phyloP scores from a whole-genome alignment of 2,329 filamentous ascomycete species.

The Parastagonospora nodorum region DNA sequence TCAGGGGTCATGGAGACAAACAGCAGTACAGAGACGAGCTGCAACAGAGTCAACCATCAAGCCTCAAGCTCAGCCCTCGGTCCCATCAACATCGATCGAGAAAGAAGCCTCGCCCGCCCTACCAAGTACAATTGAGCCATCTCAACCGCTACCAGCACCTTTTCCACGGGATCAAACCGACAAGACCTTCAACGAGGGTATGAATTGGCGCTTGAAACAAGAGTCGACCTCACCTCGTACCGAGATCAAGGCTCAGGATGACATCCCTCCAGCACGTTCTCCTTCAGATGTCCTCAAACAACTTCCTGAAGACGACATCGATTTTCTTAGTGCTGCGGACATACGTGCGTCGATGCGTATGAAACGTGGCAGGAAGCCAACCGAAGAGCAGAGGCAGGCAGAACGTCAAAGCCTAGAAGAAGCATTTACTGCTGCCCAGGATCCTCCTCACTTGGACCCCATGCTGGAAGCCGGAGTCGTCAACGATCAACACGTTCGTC shows the following conservation, averaged over 20 bases:
- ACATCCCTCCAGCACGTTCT: slow-evolving; percentile 9
- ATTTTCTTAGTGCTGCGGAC: slow-evolving; percentile 48
- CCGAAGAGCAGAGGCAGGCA: slow-evolving; percentile 17
- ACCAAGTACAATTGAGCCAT: not conserved
- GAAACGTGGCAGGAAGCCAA: slow-evolving; percentile 14
- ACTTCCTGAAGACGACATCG: slow-evolving; percentile 47
- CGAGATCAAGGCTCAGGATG: not conserved
- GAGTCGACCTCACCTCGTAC: not conserved
- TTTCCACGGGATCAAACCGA: not conserved
- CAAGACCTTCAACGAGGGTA: too few relatives aligned
- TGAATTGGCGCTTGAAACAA: too few relatives aligned
- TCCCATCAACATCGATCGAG: not conserved
- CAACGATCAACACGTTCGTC: slow-evolving; percentile 37
- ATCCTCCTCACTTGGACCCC: slow-evolving; percentile 19
- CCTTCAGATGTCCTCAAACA: slow-evolving; percentile 37
- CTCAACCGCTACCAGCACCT: not conserved
- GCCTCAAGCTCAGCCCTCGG: not conserved
- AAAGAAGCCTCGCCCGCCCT: not conserved
- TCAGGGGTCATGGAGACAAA: slow-evolving; percentile 29
- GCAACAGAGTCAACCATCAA: not conserved
- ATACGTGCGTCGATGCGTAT: slow-evolving; percentile 51
- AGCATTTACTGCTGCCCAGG: slow-evolving; percentile 23
- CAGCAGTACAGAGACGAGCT: slow-evolving; percentile 19
- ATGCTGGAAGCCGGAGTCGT: slow-evolving; percentile 31
- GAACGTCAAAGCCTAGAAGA: slow-evolving; percentile 33